Conservation (phyloP, 148 eudicot genomes). For the Nepenthes gracilis region DNA sequence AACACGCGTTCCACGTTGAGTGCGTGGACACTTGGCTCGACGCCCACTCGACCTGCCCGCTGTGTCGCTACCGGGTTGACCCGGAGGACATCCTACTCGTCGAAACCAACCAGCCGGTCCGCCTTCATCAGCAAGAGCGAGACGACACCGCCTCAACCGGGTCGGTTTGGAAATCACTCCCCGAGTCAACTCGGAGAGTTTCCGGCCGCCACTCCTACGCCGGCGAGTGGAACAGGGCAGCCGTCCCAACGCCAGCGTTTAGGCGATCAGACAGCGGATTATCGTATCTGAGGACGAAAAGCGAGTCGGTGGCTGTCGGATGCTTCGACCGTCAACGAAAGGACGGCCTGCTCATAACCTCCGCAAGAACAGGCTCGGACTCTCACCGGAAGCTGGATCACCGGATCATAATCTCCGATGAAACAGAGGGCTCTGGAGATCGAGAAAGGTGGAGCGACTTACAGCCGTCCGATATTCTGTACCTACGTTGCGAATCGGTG, state of each 20-base stretch:
- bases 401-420: conserved; percentile 29
- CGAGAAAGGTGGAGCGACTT: conserved; percentile 64
- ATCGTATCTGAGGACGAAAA: background rate
- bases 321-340: background rate
- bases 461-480: conserved; percentile 47
- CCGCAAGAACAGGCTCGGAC: background rate
- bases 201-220: conserved; percentile 1
- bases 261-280: background rate
- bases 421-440: background rate
- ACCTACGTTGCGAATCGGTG: conserved; percentile 50
- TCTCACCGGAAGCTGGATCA: conserved; percentile 30
- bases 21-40: conserved; percentile 76
- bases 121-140: background rate
- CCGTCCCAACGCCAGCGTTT: background rate
- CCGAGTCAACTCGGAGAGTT: background rate
- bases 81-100: conserved; percentile 22
- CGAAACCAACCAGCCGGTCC: conserved; percentile 13
- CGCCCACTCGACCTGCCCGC: conserved; percentile 62
- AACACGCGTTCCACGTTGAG: conserved; percentile 58
- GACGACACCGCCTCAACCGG: background rate
- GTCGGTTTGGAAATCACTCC: background rate
- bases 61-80: conserved; percentile 47
- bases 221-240: background rate
- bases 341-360: background rate
- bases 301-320: background rate